Evolutionary conservation across 441 rosid species (phyloP).

Genomic region (Kokia cookei): DNA sequence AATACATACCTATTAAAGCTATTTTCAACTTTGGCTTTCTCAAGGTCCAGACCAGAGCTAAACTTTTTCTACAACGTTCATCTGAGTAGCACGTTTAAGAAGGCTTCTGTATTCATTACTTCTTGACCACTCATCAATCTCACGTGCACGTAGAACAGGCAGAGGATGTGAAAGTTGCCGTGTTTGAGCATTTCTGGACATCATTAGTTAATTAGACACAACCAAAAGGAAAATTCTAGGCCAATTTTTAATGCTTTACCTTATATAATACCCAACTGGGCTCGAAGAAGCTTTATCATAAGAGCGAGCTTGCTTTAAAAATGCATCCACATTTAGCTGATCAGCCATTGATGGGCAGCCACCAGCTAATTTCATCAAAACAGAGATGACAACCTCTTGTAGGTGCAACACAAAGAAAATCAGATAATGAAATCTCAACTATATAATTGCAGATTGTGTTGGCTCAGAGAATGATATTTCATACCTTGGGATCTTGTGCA

Average conservation of each 20-base stretch:
- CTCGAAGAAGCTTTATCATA: constrained; percentile 92
- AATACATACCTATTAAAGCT: constrained; percentile 9
- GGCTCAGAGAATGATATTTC: constrained; percentile 2
- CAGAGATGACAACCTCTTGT: constrained; percentile 97
- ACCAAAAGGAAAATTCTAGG: constrained; percentile 6
- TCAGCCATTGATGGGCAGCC: constrained; percentile 93
- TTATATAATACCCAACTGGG: constrained; percentile 84
- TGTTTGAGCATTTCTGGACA: constrained; percentile 89
- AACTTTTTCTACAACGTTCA: constrained; percentile 22
- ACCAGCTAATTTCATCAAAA: constrained; percentile 91
- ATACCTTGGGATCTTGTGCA: constrained; percentile 90
- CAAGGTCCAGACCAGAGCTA: constrained; percentile 24
- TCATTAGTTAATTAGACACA: constrained; percentile 15
- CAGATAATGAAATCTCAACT: constrained; percentile 17
- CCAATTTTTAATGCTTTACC: constrained; percentile 33
- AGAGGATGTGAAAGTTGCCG: constrained; percentile 90
- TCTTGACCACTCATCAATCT: constrained; percentile 90
- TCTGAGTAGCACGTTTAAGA: constrained; percentile 52
- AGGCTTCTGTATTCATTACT: constrained; percentile 41
- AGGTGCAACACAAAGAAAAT: constrained; percentile 26
- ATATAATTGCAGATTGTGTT: background rate
- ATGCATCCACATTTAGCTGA: constrained; percentile 90
- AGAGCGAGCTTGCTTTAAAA: constrained; percentile 94
- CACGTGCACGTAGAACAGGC: constrained; percentile 96
- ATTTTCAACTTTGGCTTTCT: background rate